phyloP scores from a whole-genome alignment of 441 rosid species.

The Mallotus japonicus region DNA sequence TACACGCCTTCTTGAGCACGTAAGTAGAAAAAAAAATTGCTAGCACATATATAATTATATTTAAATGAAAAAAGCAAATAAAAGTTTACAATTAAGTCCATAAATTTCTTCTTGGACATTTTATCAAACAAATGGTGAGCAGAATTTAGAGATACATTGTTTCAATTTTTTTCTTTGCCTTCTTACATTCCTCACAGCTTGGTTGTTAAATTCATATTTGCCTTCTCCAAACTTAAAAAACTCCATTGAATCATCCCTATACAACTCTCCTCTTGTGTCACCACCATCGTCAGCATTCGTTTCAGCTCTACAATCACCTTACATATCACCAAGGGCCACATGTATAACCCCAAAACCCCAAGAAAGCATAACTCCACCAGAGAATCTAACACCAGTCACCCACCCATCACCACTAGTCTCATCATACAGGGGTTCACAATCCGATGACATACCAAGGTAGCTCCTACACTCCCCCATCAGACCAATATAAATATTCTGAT shows the following conservation, averaged over 20 bases:
- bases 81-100: too few species aligned
- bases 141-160: too few species aligned
- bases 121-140: too few species aligned
- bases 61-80: too few species aligned
- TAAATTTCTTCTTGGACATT: too few species aligned
- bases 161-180: too few species aligned
- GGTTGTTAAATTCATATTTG: slow-evolving; percentile 29
- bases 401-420: slow-evolving; percentile 41
- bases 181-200: too few species aligned
- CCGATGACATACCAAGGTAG: slow-evolving; percentile 86
- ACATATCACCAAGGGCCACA: slow-evolving; percentile 79
- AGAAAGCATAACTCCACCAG: slow-evolving; percentile 29
- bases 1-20: too few species aligned
- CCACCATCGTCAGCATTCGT: slow-evolving; percentile 97
- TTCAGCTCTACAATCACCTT: slow-evolving; percentile 91
- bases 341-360: slow-evolving; percentile 33
- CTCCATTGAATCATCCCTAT: slow-evolving; percentile 48
- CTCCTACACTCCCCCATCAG: slow-evolving; percentile 81
- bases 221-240: slow-evolving; percentile 42
- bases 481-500: slow-evolving; percentile 72
- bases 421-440: slow-evolving; percentile 50
- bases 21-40: too few species aligned
- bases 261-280: slow-evolving; percentile 70
- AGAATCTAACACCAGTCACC: slow-evolving; percentile 13
- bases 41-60: too few species aligned